Evolutionary conservation across 2,329 filamentous ascomycete genomes (phyloP).

Genomic region (Paramyrothecium sp.): DNA sequence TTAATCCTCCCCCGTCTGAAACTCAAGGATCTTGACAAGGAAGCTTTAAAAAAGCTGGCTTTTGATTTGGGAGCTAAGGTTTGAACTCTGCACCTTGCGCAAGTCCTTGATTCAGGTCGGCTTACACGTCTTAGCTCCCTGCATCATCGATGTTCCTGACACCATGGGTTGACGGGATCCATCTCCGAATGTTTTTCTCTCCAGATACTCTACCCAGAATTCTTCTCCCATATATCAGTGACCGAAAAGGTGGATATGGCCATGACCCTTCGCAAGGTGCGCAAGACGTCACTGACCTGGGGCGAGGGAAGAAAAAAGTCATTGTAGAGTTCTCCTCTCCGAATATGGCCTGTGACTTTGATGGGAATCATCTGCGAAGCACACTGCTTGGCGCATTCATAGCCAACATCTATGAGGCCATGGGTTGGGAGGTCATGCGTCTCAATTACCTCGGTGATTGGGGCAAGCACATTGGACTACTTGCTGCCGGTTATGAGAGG

Average conservation of each 20-base stretch:
- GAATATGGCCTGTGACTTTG: constrained; percentile 76
- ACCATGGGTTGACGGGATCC: constrained; percentile 11
- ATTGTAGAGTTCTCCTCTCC: constrained; percentile 74
- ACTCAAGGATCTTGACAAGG: constrained; percentile 6
- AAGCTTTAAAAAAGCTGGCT: constrained; percentile 6
- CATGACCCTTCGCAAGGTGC: constrained; percentile 7
- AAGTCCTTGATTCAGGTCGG: background rate
- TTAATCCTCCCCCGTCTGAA: constrained; percentile 11
- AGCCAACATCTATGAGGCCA: constrained; percentile 61
- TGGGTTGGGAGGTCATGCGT: constrained; percentile 66
- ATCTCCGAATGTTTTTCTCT: constrained; percentile 10
- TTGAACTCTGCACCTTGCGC: background rate
- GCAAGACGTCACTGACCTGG: constrained; percentile 1
- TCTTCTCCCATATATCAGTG: constrained; percentile 10
- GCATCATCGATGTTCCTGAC: constrained; percentile 7
- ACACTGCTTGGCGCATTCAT: constrained; percentile 74
- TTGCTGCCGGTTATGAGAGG: constrained; percentile 64
- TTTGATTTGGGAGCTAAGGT: constrained; percentile 9
- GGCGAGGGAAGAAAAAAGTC: constrained; percentile 28
- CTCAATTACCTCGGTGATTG: constrained; percentile 76
- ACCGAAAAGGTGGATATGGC: constrained; percentile 6
- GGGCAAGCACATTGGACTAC: constrained; percentile 66
- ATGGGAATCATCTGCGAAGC: constrained; percentile 71
- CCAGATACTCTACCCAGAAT: constrained; percentile 8
- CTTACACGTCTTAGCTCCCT: constrained; percentile 4